phyloP scores from a whole-genome alignment of 108 stramenopile genomes.

The Conticribra weissflogii region DNA sequence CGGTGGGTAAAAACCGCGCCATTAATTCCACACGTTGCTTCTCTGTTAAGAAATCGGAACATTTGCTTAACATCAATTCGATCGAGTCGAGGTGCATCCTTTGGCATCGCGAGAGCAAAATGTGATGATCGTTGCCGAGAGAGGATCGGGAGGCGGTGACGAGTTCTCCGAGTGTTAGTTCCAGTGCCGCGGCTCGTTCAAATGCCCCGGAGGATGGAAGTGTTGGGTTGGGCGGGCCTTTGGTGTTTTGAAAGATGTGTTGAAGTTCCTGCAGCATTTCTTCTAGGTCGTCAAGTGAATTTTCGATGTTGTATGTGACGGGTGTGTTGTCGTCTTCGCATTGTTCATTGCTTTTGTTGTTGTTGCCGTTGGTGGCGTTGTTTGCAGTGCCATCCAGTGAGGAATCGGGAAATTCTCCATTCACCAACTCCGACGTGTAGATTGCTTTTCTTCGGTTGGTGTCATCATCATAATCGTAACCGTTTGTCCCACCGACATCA shows the following conservation, averaged over 20 bases:
- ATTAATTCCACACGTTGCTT: slow-evolving; percentile 45
- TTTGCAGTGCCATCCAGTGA: slow-evolving; percentile 14
- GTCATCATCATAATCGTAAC: background rate
- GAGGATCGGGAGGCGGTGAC: slow-evolving; percentile 52
- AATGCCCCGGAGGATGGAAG: slow-evolving; percentile 15
- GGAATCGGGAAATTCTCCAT: slow-evolving; percentile 60
- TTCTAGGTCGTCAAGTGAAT: slow-evolving; percentile 62
- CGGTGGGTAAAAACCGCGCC: slow-evolving; percentile 53
- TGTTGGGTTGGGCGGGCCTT: slow-evolving; percentile 4
- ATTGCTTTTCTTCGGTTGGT: slow-evolving; percentile 8
- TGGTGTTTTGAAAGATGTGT: slow-evolving; percentile 9
- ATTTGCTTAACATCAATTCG: slow-evolving; percentile 37
- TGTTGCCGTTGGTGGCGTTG: too few relatives aligned
- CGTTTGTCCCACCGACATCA: background rate
- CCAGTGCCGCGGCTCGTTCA: slow-evolving; percentile 64
- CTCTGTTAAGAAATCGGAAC: slow-evolving; percentile 15
- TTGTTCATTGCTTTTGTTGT: background rate
- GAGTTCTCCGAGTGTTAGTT: slow-evolving; percentile 61
- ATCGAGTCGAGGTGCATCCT: slow-evolving; percentile 65
- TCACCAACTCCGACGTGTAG: slow-evolving; percentile 53
- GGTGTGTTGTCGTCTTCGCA: slow-evolving; percentile 29
- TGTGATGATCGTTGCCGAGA: slow-evolving; percentile 58
- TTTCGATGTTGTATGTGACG: slow-evolving; percentile 67
- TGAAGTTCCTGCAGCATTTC: slow-evolving; percentile 54
- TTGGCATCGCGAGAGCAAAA: slow-evolving; percentile 66